These are phyloP conservation scores for Wickerhamomyces canadensis DNA, from an alignment of 805 yeast genomes.

Conservation along the genomic window DNA sequence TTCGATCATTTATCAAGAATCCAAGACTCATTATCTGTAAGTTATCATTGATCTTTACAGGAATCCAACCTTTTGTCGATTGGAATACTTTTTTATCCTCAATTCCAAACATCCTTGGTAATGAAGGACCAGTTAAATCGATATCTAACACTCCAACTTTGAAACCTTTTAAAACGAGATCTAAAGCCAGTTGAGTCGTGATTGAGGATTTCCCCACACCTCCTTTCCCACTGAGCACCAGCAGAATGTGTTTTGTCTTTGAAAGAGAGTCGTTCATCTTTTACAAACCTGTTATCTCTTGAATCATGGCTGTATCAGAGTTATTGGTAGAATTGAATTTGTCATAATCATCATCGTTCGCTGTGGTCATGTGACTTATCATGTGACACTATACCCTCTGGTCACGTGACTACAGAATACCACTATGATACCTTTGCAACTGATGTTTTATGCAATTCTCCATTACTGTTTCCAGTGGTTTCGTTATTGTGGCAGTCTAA, in stretches of 20 bases:
- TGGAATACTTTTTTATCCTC: conserved; percentile 79
- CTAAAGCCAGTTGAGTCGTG: conserved; percentile 89
- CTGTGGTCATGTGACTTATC: too few species aligned
- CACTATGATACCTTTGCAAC: too few species aligned
- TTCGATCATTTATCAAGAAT: conserved; percentile 75
- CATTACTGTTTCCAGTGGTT: too few species aligned
- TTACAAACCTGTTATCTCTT: too few species aligned
- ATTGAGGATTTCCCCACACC: conserved; percentile 95
- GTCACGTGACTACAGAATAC: too few species aligned
- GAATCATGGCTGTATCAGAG: too few species aligned
- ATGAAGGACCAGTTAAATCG: conserved; percentile 93
- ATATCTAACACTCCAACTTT: conserved; percentile 94
- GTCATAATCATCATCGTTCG: too few species aligned
- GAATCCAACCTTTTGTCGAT: conserved; percentile 84
- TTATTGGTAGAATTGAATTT: too few species aligned
- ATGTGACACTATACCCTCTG: too few species aligned
- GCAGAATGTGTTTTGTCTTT: conserved; percentile 67
- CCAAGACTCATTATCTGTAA: conserved; percentile 76
- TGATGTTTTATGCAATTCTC: too few species aligned
- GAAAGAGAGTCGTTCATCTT: too few species aligned
- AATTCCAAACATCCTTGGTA: conserved; percentile 94
- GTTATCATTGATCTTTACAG: conserved; percentile 46
- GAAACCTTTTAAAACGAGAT: conserved; percentile 62
- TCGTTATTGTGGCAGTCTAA: too few species aligned
- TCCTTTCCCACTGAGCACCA: conserved; percentile 62